phyloP scores from a whole-genome alignment of 768 basidiomycete genomes.

The Daedaleopsis sinensis region DNA sequence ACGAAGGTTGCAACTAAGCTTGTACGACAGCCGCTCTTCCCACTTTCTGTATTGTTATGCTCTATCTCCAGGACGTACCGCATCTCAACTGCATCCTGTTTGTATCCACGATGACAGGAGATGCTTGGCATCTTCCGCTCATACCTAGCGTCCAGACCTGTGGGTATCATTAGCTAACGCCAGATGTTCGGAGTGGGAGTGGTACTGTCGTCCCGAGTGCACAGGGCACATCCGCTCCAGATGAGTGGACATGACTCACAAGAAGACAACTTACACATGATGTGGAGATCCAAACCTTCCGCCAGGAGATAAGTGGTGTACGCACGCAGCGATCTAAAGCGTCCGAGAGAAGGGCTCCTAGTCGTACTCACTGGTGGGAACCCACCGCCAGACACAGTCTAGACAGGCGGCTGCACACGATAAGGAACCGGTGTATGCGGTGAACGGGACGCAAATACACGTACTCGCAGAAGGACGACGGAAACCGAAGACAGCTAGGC shows the following conservation, averaged over 20 bases:
- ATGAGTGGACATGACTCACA: background rate
- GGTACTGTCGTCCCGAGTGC: too few relatives aligned
- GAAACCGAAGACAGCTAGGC: constrained; percentile 9
- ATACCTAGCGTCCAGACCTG: too few relatives aligned
- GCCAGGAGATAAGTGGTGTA: constrained; percentile 3
- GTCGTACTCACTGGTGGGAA: constrained; percentile 11
- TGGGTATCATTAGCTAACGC: too few relatives aligned
- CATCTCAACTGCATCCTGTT: too few relatives aligned
- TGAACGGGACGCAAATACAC: background rate
- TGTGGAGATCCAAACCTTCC: constrained; percentile 10
- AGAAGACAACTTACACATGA: background rate
- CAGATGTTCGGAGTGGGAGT: too few relatives aligned
- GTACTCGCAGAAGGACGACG: constrained; percentile 2
- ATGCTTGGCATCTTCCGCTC: too few relatives aligned
- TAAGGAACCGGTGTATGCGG: background rate
- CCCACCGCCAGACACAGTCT: constrained; percentile 1
- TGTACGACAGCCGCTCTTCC: too few relatives aligned
- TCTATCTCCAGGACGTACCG: too few relatives aligned
- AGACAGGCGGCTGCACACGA: constrained; percentile 3
- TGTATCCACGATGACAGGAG: too few relatives aligned
- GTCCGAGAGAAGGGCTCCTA: constrained; percentile 7
- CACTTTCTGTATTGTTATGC: too few relatives aligned
- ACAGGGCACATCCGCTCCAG: background rate
- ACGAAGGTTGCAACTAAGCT: too few relatives aligned
- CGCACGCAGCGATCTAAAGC: constrained; percentile 1